Conservation (phyloP, 345 rosid species). For the Melastoma malabathricum region DNA sequence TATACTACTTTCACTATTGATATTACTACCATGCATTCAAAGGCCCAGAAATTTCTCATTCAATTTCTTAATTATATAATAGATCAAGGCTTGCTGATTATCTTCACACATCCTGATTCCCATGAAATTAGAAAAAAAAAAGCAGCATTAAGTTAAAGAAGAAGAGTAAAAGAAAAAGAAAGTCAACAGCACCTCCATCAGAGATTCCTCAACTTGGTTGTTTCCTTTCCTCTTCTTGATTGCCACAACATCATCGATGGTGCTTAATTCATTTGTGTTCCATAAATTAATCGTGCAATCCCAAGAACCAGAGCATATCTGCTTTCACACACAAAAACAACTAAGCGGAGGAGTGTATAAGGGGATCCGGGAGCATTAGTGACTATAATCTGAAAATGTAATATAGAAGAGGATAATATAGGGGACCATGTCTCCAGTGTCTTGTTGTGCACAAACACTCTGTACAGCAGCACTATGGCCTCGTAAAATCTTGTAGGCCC, state of each 20-base stretch:
- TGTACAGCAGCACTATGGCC: conserved; percentile 87
- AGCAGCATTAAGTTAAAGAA: too few species aligned
- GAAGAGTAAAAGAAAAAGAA: too few species aligned
- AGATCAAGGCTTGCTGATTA: too few species aligned
- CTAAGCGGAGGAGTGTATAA: conserved; percentile 4
- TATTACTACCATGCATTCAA: too few species aligned
- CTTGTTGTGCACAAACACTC: conserved; percentile 53
- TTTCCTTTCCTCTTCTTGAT: conserved; percentile 78
- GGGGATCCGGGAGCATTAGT: conserved; percentile 1
- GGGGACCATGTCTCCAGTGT: conserved; percentile 59
- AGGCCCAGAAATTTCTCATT: too few species aligned
- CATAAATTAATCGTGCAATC: conserved; percentile 80
- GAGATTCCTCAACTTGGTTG: conserved; percentile 44
- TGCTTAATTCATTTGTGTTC: conserved; percentile 39
- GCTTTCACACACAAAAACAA: conserved; percentile 1
- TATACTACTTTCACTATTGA: too few species aligned
- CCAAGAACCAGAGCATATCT: conserved; percentile 97
- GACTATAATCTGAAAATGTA: neutral
- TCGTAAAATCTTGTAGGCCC: conserved; percentile 61
- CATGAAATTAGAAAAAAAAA: too few species aligned
- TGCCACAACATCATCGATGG: conserved; percentile 41
- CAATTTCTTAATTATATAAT: too few species aligned
- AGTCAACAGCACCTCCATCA: conserved; percentile 47
- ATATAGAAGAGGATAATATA: conserved; percentile 7
- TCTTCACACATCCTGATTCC: too few species aligned